phyloP scores from a whole-genome alignment of 176 grass and related monocot species.

The Oryza brachyantha region DNA sequence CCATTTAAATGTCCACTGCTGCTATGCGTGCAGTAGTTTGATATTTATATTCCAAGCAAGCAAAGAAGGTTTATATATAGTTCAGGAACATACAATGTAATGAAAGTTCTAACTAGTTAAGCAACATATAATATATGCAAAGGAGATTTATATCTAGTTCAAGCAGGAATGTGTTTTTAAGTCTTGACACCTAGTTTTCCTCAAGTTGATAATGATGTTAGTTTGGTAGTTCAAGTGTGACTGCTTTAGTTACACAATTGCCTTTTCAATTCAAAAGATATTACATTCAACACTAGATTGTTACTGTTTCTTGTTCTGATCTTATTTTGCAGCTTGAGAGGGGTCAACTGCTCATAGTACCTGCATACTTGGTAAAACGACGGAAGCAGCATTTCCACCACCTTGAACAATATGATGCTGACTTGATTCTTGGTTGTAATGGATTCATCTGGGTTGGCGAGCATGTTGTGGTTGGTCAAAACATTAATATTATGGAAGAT shows the following conservation, averaged over 20 bases:
- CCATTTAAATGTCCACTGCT: neutral
- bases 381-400: slow-evolving; percentile 92
- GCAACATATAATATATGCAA: slow-evolving; percentile 5
- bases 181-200: neutral
- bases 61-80: neutral
- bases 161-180: neutral
- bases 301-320: neutral
- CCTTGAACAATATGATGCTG: slow-evolving; percentile 62
- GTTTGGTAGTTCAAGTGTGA: neutral
- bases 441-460: slow-evolving; percentile 94
- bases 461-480: slow-evolving; percentile 55
- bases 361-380: slow-evolving; percentile 78
- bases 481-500: slow-evolving; percentile 14
- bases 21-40: neutral
- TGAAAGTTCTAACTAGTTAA: neutral
- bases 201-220: slow-evolving; percentile 6
- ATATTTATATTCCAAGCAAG: slow-evolving; percentile 12
- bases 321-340: slow-evolving; percentile 67
- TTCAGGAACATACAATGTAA: slow-evolving; percentile 10
- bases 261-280: neutral
- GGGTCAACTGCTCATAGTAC: slow-evolving; percentile 68
- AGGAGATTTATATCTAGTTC: neutral
- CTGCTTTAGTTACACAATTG: neutral
- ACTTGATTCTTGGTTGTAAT: slow-evolving; percentile 90
- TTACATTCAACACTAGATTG: neutral